Base-by-base conservation (phyloP, 805 yeast genomes). In the Ogataea sp. region DNA sequence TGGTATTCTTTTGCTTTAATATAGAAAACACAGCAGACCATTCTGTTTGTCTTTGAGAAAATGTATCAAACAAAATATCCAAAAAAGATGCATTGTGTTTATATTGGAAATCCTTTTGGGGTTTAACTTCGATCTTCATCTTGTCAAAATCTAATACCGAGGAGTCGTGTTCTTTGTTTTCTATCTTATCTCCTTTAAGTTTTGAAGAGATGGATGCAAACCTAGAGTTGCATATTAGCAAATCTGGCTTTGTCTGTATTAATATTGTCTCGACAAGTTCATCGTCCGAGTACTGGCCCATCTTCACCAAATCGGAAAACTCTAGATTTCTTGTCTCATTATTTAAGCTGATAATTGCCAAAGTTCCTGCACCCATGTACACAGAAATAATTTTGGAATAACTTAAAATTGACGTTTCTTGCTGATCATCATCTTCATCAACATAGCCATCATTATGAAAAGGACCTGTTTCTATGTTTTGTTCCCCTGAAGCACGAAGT, bases 41-140 rank as follows among this genome's bases (percentile, higher is more conserved):
- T n/a, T n/a, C n/a, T n/a, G 34, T 20, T 20, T 20, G 9, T 11
- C 10, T 15, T 18, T 18, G 16, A 3, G 21, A n/a, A 17, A 13
- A 16, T 16, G n/a, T 11, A 20, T n/a, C 26, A 20, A 30, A 10
- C 8, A 48, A 38, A 2, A 36, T 27, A 18, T 35, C n/a, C 1
- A 48, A 10, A 18, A 46, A 46, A 5, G 15, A 10, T 7, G 36
- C 28, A 5, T 50, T 50, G 17, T 40, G 43, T 15, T n/a, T 16
- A 1, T 28, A 32, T 15, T 37, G 39, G 28, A 49, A 49, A 6
- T 47, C 46, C 16, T 42, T 47, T 0, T 41, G 23, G 2, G 51
- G 20, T 27, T 42, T 45, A 1, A 43, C 38, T 10, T 45, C 46
- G 15, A 47, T n/a, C 20, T 13, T 30, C 13, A 30, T 5, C 11